phyloP scores from a whole-genome alignment of 2,329 filamentous ascomycete genomes.

The Aspergillus tubingensis region DNA sequence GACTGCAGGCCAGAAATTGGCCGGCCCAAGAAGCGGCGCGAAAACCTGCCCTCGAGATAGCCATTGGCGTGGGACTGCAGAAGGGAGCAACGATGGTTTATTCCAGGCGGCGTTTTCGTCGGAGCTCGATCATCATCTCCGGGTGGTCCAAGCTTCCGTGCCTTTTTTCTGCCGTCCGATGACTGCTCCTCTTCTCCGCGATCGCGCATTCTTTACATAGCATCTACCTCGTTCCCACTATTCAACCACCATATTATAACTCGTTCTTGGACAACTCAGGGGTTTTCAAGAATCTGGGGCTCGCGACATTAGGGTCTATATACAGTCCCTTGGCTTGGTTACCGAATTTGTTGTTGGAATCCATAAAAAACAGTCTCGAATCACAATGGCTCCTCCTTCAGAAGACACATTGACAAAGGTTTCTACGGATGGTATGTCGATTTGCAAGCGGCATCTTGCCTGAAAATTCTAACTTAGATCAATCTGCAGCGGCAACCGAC shows the following conservation, averaged over 20 bases:
- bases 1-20: slow-evolving; percentile 24
- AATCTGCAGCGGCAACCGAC: slow-evolving; percentile 62
- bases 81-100: slow-evolving; percentile 11
- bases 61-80: slow-evolving; percentile 26
- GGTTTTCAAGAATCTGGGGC: neutral
- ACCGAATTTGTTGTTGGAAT: too few relatives aligned
- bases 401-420: slow-evolving; percentile 44
- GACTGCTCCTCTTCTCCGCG: slow-evolving; percentile 5
- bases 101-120: slow-evolving; percentile 28
- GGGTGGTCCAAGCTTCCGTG: slow-evolving; percentile 41
- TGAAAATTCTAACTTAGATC: neutral
- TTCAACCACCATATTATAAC: neutral
- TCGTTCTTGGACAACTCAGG: neutral
- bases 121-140: slow-evolving; percentile 28
- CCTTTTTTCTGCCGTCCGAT: slow-evolving; percentile 23
- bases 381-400: slow-evolving; percentile 33
- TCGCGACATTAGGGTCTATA: too few relatives aligned
- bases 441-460: neutral
- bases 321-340: neutral
- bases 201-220: neutral
- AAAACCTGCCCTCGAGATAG: slow-evolving; percentile 29
- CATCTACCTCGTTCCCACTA: neutral
- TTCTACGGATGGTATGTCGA: slow-evolving; percentile 44
- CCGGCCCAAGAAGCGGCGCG: slow-evolving; percentile 36
- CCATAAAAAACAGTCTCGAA: too few relatives aligned